Evolutionary conservation across 1,139 yeast genomes (phyloP).

Genomic region (Taphrina wiesneri): DNA sequence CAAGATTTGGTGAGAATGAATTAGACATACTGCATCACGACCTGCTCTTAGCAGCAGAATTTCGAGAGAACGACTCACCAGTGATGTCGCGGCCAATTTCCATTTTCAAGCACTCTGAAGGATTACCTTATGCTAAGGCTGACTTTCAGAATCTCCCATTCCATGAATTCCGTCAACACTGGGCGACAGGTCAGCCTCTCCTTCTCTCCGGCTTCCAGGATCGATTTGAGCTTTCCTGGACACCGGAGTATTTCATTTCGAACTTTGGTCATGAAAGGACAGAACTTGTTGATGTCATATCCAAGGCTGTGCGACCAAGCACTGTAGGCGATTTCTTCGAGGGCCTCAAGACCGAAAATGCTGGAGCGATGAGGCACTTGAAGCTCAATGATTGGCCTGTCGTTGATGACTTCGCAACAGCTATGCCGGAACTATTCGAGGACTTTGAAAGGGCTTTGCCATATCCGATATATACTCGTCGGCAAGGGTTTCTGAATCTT

Average conservation of each 20-base stretch:
- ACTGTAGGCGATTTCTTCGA: constrained; percentile 34
- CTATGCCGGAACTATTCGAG: constrained; percentile 37
- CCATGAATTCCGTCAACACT: constrained; percentile 32
- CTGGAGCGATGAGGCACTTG: constrained; percentile 27
- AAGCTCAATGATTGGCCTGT: constrained; percentile 39
- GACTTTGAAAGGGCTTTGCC: constrained; percentile 39
- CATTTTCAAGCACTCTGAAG: neutral
- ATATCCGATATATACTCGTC: constrained; percentile 37
- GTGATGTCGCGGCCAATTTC: too few relatives aligned
- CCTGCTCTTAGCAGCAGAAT: constrained; percentile 3
- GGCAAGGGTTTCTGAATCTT: constrained; percentile 37
- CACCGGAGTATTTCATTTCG: constrained; percentile 33
- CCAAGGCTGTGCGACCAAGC: constrained; percentile 23
- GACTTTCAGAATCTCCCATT: constrained; percentile 24
- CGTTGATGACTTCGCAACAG: constrained; percentile 35
- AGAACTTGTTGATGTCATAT: constrained; percentile 20
- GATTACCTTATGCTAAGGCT: neutral
- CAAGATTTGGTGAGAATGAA: constrained; percentile 35
- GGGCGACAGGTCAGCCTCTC: constrained; percentile 37
- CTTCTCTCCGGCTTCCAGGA: constrained; percentile 33
- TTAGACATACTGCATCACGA: constrained; percentile 23
- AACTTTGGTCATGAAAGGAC: constrained; percentile 31
- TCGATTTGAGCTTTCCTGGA: constrained; percentile 31
- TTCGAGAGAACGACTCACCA: neutral
- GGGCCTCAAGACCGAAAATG: constrained; percentile 25